phyloP scores from a whole-genome alignment of 352 stramenopile genomes.

The Phytopythium delawarense region DNA sequence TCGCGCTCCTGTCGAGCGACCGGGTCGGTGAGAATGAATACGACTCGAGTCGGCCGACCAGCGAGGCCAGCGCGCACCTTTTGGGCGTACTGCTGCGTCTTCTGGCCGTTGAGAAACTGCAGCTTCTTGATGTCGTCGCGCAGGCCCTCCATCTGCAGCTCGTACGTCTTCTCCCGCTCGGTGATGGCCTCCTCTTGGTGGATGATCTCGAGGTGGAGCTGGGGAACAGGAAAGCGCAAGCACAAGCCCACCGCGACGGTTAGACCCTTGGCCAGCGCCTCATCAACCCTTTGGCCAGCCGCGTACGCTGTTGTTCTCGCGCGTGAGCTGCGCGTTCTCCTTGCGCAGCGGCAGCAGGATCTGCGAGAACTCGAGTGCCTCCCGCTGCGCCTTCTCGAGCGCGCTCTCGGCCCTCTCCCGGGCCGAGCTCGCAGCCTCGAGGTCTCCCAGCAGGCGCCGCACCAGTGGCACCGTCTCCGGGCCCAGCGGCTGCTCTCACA shows the following conservation, averaged over 20 bases:
- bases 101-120: constrained; percentile 62
- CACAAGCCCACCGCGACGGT: not conserved
- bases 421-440: constrained; percentile 27
- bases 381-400: constrained; percentile 50
- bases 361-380: constrained; percentile 63
- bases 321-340: constrained; percentile 66
- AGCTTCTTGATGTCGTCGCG: constrained; percentile 69
- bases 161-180: constrained; percentile 57
- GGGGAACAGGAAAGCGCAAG: not conserved
- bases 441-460: constrained; percentile 45
- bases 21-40: not conserved
- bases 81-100: constrained; percentile 40
- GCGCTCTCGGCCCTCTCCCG: constrained; percentile 32
- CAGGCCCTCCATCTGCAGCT: constrained; percentile 61
- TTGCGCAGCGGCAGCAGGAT: constrained; percentile 67
- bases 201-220: constrained; percentile 79
- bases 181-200: constrained; percentile 73
- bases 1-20: constrained; percentile 44
- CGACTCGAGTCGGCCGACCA: not conserved
- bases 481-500: constrained; percentile 34
- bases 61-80: constrained; percentile 33
- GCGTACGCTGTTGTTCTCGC: constrained; percentile 75
- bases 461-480: constrained; percentile 62
- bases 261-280: not conserved
- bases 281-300: not conserved